Evolutionary conservation across 805 yeast genomes (phyloP).

Genomic region (Suhomyces sp.): DNA sequence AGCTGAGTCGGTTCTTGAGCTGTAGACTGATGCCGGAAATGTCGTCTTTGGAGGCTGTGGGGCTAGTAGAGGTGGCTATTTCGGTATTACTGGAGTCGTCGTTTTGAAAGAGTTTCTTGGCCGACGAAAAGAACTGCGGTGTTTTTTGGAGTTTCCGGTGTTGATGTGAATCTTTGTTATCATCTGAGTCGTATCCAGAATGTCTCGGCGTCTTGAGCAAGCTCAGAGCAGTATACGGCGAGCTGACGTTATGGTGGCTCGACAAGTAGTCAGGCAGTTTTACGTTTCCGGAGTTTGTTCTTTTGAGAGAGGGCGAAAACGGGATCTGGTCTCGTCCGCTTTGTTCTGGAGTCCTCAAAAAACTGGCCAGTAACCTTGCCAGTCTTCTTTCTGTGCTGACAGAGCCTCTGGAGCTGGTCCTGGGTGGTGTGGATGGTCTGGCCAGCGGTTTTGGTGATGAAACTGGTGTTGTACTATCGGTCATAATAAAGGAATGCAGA

Average conservation of each 20-base stretch:
- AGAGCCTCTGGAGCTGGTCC: background rate
- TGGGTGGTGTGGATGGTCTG: conserved; percentile 26
- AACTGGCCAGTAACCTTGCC: conserved; percentile 26
- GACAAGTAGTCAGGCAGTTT: conserved; percentile 35
- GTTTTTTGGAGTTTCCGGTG: conserved; percentile 31
- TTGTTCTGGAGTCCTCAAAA: conserved; percentile 38
- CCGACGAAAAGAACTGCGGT: conserved; percentile 41
- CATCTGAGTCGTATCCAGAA: conserved; percentile 30
- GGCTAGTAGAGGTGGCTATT: conserved; percentile 6
- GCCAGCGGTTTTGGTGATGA: conserved; percentile 32
- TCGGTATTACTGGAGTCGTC: conserved; percentile 14
- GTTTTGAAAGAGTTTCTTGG: conserved; percentile 33
- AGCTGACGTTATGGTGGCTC: conserved; percentile 21
- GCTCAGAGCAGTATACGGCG: conserved; percentile 25
- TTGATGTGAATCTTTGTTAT: conserved; percentile 10
- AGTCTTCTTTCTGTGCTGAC: conserved; percentile 10
- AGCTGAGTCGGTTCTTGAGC: conserved; percentile 34
- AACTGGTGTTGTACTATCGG: conserved; percentile 22
- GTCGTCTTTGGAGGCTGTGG: conserved; percentile 24
- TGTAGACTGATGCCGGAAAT: conserved; percentile 38
- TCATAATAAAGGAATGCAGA: background rate
- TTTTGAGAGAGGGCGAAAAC: conserved; percentile 38
- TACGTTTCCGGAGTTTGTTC: conserved; percentile 27
- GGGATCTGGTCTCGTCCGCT: conserved; percentile 23
- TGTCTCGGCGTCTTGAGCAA: conserved; percentile 34